phyloP scores from a whole-genome alignment of 495 filamentous ascomycete genomes.

The Podospora australis region DNA sequence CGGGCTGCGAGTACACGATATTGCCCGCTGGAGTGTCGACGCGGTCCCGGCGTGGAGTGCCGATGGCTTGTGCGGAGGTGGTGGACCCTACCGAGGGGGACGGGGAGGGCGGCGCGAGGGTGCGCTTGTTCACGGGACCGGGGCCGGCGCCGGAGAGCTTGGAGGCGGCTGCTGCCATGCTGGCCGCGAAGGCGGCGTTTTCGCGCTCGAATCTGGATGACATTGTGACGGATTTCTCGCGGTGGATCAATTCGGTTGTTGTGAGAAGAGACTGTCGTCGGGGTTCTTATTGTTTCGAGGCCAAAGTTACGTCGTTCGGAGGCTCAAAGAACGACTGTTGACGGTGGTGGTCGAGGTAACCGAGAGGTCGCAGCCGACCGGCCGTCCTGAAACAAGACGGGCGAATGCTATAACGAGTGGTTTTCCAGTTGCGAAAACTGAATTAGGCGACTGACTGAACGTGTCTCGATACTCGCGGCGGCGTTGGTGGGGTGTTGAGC shows the following conservation, averaged over 20 bases:
- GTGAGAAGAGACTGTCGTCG: conserved; percentile 2
- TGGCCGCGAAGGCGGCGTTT: conserved; percentile 40
- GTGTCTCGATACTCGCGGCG: no score
- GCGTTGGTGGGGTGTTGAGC: no score
- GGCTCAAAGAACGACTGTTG: neutral
- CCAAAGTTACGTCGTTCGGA: neutral
- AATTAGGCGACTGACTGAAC: no score
- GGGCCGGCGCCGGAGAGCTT: conserved; percentile 33
- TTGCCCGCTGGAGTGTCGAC: conserved; percentile 38
- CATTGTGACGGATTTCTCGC: conserved; percentile 28
- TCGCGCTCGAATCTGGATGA: conserved; percentile 46
- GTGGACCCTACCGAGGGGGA: conserved; percentile 41
- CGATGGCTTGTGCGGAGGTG: conserved; percentile 40
- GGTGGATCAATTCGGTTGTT: neutral
- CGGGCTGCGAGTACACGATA: conserved; percentile 71
- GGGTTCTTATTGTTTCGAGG: no score
- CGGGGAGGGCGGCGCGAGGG: conserved; percentile 30
- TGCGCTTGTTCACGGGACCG: conserved; percentile 37
- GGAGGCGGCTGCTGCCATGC: conserved; percentile 40
- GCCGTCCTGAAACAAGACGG: neutral
- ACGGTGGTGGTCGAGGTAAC: conserved; percentile 1
- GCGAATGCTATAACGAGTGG: no score
- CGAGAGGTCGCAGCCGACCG: neutral
- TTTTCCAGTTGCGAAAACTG: no score
- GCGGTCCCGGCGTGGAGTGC: conserved; percentile 35